Base-by-base conservation (phyloP, 2,329 filamentous ascomycete genomes). In the Fusarium goolgardi region DNA sequence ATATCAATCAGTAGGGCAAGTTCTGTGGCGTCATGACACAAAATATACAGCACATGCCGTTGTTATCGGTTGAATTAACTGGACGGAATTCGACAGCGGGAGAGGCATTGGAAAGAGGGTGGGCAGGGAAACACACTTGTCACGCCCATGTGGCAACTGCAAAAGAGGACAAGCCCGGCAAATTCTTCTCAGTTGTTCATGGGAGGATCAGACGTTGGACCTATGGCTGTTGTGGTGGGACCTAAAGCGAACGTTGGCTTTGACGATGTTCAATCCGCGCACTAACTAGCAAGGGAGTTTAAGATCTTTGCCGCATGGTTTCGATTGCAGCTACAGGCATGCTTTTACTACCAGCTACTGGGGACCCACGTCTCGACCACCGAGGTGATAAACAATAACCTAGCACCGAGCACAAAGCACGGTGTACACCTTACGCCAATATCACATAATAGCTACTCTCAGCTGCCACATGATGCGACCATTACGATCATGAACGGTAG, bases 21-120 rank as follows among this genome's bases (percentile, higher is more conserved):
- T 57, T 59, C 53, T 57, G 69, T 71, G 63, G 68, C 62, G 56
- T 69, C 64, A 67, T 72, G 70, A 49, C 60, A 73, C 63, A 71
- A 65, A 62, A 55, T 47, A 23, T 40, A 58, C 40, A 51, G 35
- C 23, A 35, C 23, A 39, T 39, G 47, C 40, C 64, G 59, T 29
- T 46, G 39, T 44, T 65, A 44, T 69, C 66, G 49, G 58, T 57
- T 27, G 23, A 41, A 51, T 29, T 16, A 27, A 51, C n/a, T 51
- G 47, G 37, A 41, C n/a, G 45, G 16, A 32, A 51, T 59, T 61
- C 59, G 46, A 63, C 60, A 65, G 50, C 51, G 52, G 60, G 55
- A 57, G 45, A 63, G 58, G 56, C 41, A 65, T 50, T 18, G 29
- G n/a, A 29, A 50, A 46, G 44, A 66, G 40, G 59, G 55, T 57